Percentiles rank a stretch among this genome's conserved stretches.
These are phyloP conservation scores for Gorgonomyces haynaldii DNA, from an alignment of 192 early-diverging fungal genomes.

Conservation along the genomic window DNA sequence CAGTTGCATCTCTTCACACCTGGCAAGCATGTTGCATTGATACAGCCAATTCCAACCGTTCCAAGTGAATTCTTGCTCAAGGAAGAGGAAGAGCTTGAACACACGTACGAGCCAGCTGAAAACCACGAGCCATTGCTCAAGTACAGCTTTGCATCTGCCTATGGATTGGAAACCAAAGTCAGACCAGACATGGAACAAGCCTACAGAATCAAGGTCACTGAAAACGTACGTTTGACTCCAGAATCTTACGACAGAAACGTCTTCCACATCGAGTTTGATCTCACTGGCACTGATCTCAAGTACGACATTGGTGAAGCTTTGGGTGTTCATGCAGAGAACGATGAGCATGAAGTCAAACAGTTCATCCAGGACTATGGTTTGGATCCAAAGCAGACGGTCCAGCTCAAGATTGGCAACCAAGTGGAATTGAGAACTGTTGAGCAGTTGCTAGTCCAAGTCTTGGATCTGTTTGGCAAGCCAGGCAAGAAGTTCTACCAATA, in stretches of 20 bases:
- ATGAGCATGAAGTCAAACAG: constrained; percentile 50
- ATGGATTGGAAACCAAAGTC: constrained; percentile 22
- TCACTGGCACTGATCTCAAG: constrained; percentile 58
- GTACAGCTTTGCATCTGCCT: constrained; percentile 64
- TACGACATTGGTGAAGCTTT: constrained; percentile 92
- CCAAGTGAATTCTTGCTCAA: constrained; percentile 8
- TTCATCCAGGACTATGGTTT: constrained; percentile 69
- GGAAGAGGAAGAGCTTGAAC: constrained; percentile 28
- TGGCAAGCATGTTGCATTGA: neutral
- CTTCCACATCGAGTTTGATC: constrained; percentile 94
- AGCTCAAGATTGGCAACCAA: constrained; percentile 30
- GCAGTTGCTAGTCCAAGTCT: constrained; percentile 69
- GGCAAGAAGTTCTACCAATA: constrained; percentile 86
- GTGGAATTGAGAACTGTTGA: constrained; percentile 61
- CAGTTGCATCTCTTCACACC: neutral
- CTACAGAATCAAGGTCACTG: constrained; percentile 52
- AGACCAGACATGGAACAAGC: constrained; percentile 58
- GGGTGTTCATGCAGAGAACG: constrained; percentile 86
- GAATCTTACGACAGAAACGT: constrained; percentile 85
- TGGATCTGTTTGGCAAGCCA: constrained; percentile 90
- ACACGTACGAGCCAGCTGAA: constrained; percentile 7
- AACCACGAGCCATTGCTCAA: constrained; percentile 53
- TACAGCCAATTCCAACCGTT: constrained; percentile 14
- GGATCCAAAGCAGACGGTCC: constrained; percentile 53
- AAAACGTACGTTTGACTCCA: constrained; percentile 79